Percentiles rank a stretch among this genome's conserved stretches.
These are phyloP conservation scores for Calonectria fujianensis DNA, from an alignment of 2,329 filamentous ascomycete genomes.

Conservation along the genomic window DNA sequence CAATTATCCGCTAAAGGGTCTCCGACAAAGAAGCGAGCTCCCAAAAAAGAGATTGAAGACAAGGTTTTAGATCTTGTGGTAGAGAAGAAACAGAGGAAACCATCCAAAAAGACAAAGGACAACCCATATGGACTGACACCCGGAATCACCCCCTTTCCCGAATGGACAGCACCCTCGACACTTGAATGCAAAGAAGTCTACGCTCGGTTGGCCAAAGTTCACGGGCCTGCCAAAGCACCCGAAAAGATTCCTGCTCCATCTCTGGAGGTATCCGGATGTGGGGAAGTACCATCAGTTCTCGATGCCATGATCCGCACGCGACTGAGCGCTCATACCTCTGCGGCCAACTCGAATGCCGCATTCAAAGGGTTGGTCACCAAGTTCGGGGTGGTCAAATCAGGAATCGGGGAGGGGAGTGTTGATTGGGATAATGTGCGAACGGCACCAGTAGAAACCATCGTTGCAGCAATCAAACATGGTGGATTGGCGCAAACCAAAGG, in stretches of 20 bases:
- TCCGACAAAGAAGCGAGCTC: conserved; percentile 24
- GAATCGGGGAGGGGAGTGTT: conserved; percentile 54
- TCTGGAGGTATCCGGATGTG: conserved; percentile 54
- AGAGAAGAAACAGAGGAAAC: conserved; percentile 43
- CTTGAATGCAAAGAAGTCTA: conserved; percentile 52
- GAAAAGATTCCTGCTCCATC: conserved; percentile 55
- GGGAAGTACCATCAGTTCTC: conserved; percentile 54
- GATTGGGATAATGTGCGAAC: conserved; percentile 54
- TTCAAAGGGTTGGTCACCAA: conserved; percentile 52
- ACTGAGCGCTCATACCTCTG: conserved; percentile 54
- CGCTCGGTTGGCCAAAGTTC: conserved; percentile 47
- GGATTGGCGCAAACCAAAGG: conserved; percentile 54
- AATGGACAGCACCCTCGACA: conserved; percentile 50
- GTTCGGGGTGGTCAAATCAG: conserved; percentile 51
- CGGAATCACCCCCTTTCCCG: conserved; percentile 53
- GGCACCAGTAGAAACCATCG: conserved; percentile 68
- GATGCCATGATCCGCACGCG: conserved; percentile 54
- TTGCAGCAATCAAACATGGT: conserved; percentile 76
- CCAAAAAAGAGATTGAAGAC: conserved; percentile 46
- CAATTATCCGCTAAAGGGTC: neutral
- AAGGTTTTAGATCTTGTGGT: conserved; percentile 26
- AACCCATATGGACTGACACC: conserved; percentile 55
- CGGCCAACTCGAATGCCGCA: conserved; percentile 53
- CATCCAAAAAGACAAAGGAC: conserved; percentile 50
- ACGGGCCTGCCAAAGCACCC: conserved; percentile 51